Base-by-base conservation (phyloP, 805 yeast genomes). In the Nakazawaea holstii region DNA sequence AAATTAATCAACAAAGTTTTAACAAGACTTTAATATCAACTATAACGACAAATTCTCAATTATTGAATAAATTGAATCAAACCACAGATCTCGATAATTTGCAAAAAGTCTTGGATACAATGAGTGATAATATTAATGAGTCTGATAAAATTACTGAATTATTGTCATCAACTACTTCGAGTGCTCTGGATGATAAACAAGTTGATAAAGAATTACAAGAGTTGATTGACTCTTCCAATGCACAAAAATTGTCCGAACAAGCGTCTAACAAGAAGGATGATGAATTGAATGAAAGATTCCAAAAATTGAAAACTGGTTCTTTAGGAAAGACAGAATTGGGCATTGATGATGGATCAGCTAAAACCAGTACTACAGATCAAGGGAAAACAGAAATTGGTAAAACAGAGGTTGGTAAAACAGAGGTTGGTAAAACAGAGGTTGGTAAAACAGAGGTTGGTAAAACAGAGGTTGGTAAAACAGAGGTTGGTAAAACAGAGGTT, bases 1-100 rank as follows among this genome's bases (percentile, higher is more conserved):
- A 46, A 28, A 46, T 46, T 20, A 46, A 46, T 20, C 49, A 40
- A 30, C 49, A 40, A 26, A 46, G 49, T 40, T 40, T 46, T 27
- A 46, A 46, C 15, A 40, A 35, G 32, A 26, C 17, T 8, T 20
- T 46, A n/a, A 24, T 46, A 11, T 31, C 33, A 13, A 35, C 41
- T 3, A 35, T 46, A 7, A 40, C 49, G 8, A 11, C 15, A 10
- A 46, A 40, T 35, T 46, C 49, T 14, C 36, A 29, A 28, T n/a
- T 46, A 14, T 46, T 46, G 26, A 15, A 26, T 30, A 28, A 33
- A 29, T 40, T 46, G 41, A 46, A 40, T 33, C 35, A 45, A 14
- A 13, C 26, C 13, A 35, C 36, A 3, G 49, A 46, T 8, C n/a
- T 44, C 7, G 43, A 44, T 40, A 28, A 36, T 15, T 37, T 43